phyloP scores from a whole-genome alignment of 1,284 basidiomycete species.

The Coniferiporia sulphurascens region DNA sequence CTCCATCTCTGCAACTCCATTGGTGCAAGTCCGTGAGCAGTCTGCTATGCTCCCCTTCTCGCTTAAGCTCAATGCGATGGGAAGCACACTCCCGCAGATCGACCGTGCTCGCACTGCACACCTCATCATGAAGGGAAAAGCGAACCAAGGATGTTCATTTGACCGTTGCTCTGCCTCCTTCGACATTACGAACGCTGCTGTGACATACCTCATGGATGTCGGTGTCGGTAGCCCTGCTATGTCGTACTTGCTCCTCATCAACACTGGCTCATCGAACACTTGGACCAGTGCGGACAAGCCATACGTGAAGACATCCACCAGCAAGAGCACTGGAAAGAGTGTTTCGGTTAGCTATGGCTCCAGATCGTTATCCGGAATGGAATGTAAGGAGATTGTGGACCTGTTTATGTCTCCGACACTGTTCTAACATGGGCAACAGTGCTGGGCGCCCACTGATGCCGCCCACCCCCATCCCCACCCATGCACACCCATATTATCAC shows the following conservation, averaged over 20 bases:
- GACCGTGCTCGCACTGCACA: slow-evolving; percentile 15
- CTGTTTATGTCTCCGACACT: slow-evolving; percentile 2
- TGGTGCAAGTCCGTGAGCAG: slow-evolving; percentile 5
- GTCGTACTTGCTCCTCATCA: slow-evolving; percentile 14
- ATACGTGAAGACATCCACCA: slow-evolving; percentile 19
- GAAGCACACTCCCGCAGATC: slow-evolving; percentile 13
- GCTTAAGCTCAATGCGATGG: slow-evolving; percentile 4
- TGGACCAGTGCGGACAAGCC: slow-evolving; percentile 23
- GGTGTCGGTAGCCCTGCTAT: slow-evolving; percentile 20
- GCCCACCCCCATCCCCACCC: slow-evolving; percentile 76
- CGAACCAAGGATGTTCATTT: not conserved
- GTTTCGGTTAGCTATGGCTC: slow-evolving; percentile 19
- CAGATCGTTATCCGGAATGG: slow-evolving; percentile 18
- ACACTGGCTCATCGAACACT: slow-evolving; percentile 22
- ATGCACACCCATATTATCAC: slow-evolving; percentile 80
- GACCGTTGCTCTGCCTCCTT: slow-evolving; percentile 1
- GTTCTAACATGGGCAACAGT: slow-evolving; percentile 41
- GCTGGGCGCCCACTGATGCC: slow-evolving; percentile 77
- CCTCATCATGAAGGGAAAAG: not conserved
- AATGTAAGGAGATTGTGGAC: slow-evolving; percentile 9
- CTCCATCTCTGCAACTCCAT: not conserved
- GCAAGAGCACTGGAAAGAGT: slow-evolving; percentile 17
- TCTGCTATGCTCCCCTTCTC: slow-evolving; percentile 7
- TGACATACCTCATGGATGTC: slow-evolving; percentile 15
- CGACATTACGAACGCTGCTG: slow-evolving; percentile 10